Evolutionary conservation across 1,139 yeast species (phyloP), one percentile per base, ranked within the genome.

Genomic region (Blastobotrys petasosporus): DNA sequence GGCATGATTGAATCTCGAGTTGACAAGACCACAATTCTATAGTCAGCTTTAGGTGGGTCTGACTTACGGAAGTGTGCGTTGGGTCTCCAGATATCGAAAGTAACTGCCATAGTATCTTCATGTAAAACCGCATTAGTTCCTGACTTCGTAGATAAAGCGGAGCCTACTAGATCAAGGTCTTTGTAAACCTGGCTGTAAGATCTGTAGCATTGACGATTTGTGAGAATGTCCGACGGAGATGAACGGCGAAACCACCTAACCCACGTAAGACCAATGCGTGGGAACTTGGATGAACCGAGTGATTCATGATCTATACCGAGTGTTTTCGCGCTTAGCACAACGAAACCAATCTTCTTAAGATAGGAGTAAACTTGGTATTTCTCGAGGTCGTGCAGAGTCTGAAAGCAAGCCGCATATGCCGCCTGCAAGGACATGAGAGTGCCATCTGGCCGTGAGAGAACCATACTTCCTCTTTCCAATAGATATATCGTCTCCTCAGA

Each of bases 51-150:
- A 0, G 86, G 84, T 0, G 90, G 88, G 29, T 62, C 60, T 37
- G 79, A 80, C 58, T 88, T 88, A 47, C 80, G 80, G 65, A 85
- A 90, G 8, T 52, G 49, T 63, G 64, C 65, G 0, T 82, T 76
- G 0, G 97, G 97, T 62, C 85, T 88, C 97, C 97, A 90, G 1
- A 86, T 86, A 56, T 84, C 74, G 56, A 73, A 88, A 1, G 73
- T 65, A 17, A 69, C 53, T 11, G 51, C 43, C 33, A 50, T 56
- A n/a, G 60, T 57, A 9, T 44, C 45, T 16, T 44, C 50, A 8
- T 46, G 32, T 39, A 46, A 32, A 15, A 34, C 16, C 32, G 29
- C 28, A 37, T 30, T 29, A 37, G 30, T 32, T 29, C 38, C 35
- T 20, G 17, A 16, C 30, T 29, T 4, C 30, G 11, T 2, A 23